Evolutionary conservation across 1,139 yeast species (phyloP), one percentile per base, ranked within the genome.

Genomic region (Pichia sp.): DNA sequence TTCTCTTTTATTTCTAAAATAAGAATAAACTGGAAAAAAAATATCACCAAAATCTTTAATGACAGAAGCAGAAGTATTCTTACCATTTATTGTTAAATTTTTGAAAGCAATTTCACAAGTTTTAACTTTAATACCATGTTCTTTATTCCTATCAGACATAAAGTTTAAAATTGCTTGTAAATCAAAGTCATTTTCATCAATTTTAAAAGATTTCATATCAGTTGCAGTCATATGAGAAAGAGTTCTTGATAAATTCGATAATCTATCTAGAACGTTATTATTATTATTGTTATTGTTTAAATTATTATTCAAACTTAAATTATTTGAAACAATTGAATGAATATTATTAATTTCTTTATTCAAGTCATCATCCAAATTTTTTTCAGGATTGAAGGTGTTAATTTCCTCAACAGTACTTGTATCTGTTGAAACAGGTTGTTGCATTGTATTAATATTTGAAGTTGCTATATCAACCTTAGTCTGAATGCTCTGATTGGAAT

Each of bases 11-110:
- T 41, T 38, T 25, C 28, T 35, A 22, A 25, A 11, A 10, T 25
- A 25, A n/a, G 41, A 28, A 16, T 45, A 38, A 9, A 42, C 7
- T 12, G 42, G 29, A 36, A 64, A 62, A 25, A 76, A 51, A 7
- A 75, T 51, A 52, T 73, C 75, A 12, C 67, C 63, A 16, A 71
- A 71, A 12, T 80, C 76, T n/a, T 67, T 65, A 29, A 71, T 71
- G 48, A 70, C 68, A 5, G 76, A 61, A 32, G 73, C 68, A 3
- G 75, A 61, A 29, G 71, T 67, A 55, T 77, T 80, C 31, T 64
- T 60, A 48, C 82, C 83, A 41, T 59, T 60, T 8, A 76, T 75
- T 2, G 67, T 59, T n/a, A 76, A 63, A 49, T 73, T 66, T 53
- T 70, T 67, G 47, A 76, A 65, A 2, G 69, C 61, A 8, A 78